Evolutionary conservation across 306 rosid species (phyloP).

Genomic region (Trichosanthes cucumerina): DNA sequence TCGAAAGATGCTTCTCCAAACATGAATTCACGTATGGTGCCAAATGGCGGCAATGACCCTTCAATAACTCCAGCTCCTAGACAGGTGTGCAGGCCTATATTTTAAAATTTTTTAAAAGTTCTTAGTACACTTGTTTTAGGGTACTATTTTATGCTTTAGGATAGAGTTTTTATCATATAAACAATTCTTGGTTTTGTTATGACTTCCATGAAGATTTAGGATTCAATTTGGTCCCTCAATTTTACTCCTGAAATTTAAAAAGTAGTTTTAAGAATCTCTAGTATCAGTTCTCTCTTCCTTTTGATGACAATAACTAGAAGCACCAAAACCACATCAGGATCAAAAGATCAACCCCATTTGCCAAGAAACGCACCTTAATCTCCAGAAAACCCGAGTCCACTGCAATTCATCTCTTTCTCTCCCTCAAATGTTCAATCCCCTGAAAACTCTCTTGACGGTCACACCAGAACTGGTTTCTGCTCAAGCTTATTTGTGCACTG

Average conservation of each 20-base stretch:
- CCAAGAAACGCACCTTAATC: constrained; percentile 22
- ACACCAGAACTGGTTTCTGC: neutral
- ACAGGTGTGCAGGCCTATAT: constrained; percentile 33
- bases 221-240: neutral
- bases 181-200: neutral
- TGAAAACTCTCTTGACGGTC: neutral
- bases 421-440: neutral
- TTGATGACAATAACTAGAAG: constrained; percentile 19
- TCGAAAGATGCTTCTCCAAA: constrained; percentile 39
- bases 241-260: too few relatives aligned
- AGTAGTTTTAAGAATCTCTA: neutral
- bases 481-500: neutral
- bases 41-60: constrained; percentile 27
- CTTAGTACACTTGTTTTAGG: neutral
- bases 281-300: neutral
- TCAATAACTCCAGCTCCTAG: constrained; percentile 29
- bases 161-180: neutral
- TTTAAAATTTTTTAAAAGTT: neutral
- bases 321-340: constrained; percentile 46
- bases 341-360: constrained; percentile 38
- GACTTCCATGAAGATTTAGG: neutral
- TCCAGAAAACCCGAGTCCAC: constrained; percentile 41
- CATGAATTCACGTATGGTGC: constrained; percentile 29
- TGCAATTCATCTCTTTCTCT: neutral
- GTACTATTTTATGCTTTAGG: neutral